These are phyloP conservation scores for Xylariaceae sp. DNA, from an alignment of 2,329 filamentous ascomycete genomes.

Conservation along the genomic window DNA sequence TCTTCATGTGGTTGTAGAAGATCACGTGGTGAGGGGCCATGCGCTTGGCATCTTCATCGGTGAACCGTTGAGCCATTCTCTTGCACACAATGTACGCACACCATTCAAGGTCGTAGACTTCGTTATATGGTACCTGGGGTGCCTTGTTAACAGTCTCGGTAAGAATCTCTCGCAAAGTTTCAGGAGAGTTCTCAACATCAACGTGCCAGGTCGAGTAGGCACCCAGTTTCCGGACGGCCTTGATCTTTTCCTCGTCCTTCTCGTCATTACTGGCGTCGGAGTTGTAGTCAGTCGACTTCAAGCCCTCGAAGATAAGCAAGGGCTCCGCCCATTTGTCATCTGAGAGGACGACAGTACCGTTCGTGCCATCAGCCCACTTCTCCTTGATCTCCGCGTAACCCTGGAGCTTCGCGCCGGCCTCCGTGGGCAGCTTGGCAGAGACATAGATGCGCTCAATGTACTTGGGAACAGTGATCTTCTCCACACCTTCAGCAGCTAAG, in stretches of 20 bases:
- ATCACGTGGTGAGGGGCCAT: constrained; percentile 27
- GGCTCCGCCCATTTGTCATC: constrained; percentile 29
- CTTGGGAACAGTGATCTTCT: constrained; percentile 26
- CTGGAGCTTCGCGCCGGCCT: constrained; percentile 21
- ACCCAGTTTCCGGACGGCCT: constrained; percentile 25
- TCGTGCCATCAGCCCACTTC: constrained; percentile 28
- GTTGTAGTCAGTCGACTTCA: constrained; percentile 28
- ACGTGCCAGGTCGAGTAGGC: constrained; percentile 27
- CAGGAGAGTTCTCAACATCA: constrained; percentile 28
- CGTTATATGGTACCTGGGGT: constrained; percentile 24
- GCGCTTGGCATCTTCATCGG: constrained; percentile 21
- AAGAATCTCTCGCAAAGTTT: constrained; percentile 20
- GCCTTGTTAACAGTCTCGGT: constrained; percentile 21
- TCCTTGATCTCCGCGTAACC: constrained; percentile 30
- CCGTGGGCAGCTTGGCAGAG: constrained; percentile 25
- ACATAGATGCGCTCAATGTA: constrained; percentile 29
- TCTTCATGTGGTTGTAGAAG: constrained; percentile 30
- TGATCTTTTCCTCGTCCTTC: constrained; percentile 23
- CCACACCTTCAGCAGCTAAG: constrained; percentile 26
- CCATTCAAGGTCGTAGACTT: constrained; percentile 27
- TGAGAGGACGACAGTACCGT: constrained; percentile 28
- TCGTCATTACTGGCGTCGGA: constrained; percentile 20
- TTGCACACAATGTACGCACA: constrained; percentile 30
- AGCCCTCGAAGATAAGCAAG: constrained; percentile 27
- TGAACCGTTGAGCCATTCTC: constrained; percentile 26